These are phyloP conservation scores for Dactylorhiza incarnata DNA, from an alignment of 106 monocot species.

Conservation along the genomic window DNA sequence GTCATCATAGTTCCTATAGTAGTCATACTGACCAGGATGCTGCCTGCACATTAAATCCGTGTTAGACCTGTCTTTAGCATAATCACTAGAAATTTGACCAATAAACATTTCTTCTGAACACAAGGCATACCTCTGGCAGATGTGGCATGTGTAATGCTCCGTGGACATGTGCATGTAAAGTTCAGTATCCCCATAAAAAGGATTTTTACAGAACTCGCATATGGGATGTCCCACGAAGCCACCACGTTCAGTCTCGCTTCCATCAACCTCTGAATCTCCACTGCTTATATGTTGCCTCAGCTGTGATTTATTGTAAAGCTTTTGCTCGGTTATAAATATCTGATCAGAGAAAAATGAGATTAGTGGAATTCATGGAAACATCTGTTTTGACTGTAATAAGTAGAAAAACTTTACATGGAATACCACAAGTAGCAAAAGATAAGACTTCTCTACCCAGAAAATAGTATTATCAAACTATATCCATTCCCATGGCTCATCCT, in stretches of 20 bases:
- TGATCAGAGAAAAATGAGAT: slow-evolving; percentile 8
- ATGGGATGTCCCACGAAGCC: slow-evolving; percentile 90
- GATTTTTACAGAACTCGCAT: slow-evolving; percentile 82
- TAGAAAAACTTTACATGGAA: neutral
- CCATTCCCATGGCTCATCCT: neutral
- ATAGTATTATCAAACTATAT: neutral
- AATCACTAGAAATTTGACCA: neutral
- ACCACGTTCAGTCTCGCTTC: slow-evolving; percentile 75
- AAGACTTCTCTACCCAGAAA: neutral
- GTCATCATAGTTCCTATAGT: slow-evolving; percentile 87
- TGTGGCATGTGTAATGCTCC: slow-evolving; percentile 90
- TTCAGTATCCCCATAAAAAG: slow-evolving; percentile 97
- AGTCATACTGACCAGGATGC: slow-evolving; percentile 86
- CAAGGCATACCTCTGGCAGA: slow-evolving; percentile 75
- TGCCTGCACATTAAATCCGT: slow-evolving; percentile 38
- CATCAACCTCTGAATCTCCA: slow-evolving; percentile 95
- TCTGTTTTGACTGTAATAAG: neutral
- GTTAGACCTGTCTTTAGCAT: neutral
- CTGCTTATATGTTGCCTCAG: slow-evolving; percentile 64
- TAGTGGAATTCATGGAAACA: too few relatives aligned
- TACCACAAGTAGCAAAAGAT: neutral
- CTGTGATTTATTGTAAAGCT: slow-evolving; percentile 82
- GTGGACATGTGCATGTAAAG: slow-evolving; percentile 89
- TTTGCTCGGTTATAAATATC: slow-evolving; percentile 97
- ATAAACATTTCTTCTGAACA: neutral